Evolutionary conservation across 140 eudicot genomes (phyloP), one percentile per base, ranked within the genome.

Genomic region (Bidens hawaiensis): DNA sequence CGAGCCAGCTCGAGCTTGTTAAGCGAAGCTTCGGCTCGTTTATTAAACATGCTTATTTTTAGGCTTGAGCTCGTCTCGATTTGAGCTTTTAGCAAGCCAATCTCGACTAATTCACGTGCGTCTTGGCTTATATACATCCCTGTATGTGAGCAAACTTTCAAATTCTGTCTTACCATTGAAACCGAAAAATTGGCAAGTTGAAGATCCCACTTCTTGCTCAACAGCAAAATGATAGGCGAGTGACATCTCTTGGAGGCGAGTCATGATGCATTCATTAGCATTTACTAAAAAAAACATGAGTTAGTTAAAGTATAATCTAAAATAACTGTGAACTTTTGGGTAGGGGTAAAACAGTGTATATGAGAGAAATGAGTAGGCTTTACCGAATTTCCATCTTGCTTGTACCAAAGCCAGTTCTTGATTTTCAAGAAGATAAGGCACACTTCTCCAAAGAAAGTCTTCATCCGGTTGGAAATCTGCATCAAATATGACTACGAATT

Each of bases 161-260:
- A 56, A 18, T 15, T 10, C 16, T 17, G 28, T 64, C 71, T 69
- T 54, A 88, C 96, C 96, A 60, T 88, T 88, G 70, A 88, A 88
- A 60, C 96, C 96, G 33, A 88, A 88, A 73, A 88, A 88, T 21
- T 85, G 77, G 68, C 87, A 80, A 38, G n/a, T n/a, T n/a, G n/a
- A n/a, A n/a, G n/a, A n/a, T n/a, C n/a, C 94, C 4, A 88, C 96
- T 88, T 88, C 96, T 79, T 88, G 96, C 54, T 88, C 96, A 24
- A 88, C 89, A 43, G 71, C 73, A 60, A 87, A 87, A 79, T 87
- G 96, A 62, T 87, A 88, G 79, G 87, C 81, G 10, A 88, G 74
- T 59, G 96, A 88, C 96, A 88, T 88, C 70, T 88, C 89, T 60
- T 88, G 96, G 45, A 88, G 87, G 16, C 89, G 84, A 54, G 96